Evolutionary conservation across 1,284 basidiomycete genomes (phyloP), one percentile per base, ranked within the genome.

Genomic region (Cryptococcus sp.): DNA sequence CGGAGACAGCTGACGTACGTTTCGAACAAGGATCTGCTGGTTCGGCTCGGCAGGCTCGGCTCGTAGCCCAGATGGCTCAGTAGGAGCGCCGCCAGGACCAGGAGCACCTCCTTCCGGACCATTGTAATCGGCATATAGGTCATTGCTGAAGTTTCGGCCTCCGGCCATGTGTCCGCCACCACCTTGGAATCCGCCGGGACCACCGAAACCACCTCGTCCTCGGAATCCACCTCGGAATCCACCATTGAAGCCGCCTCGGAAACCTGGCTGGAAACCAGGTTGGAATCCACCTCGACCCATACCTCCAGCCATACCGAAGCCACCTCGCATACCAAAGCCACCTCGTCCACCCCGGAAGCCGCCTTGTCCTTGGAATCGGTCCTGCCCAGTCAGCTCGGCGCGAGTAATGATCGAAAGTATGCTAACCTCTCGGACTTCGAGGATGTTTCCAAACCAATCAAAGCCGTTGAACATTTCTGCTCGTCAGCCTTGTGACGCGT

Each of bases 21-120:
- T 98, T 75, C 89, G 86, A 63, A 97, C 93, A 82, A 93, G 89
- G 68, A 98, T 97, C 78, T 98, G 94, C 73, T 91, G 88, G 68
- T 86, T 91, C 1, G 93, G 92, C 63, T 92, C 85, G 1, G 87
- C 79, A 19, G 63, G 62, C 42, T 82, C 79, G 24, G 56, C 59
- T 24, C 42, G 34, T 46, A 65, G 44, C 61, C 74, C 53, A 44
- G 54, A 55, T 54, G 50, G 47, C 24, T 54, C 72, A 49, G 53
- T 64, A 46, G 48, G 55, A n/a, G 44, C 46, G 19, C 56, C 66
- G 5, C 60, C 71, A 10, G 55, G 63, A 25, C 56, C 66, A 4
- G 57, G 60, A 2, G 45, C 52, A 18, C 50, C 49, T 22, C 61
- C 68, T 16, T 66, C 77, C 18, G 78, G 79, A 43, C 71, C 78